These are phyloP conservation scores for Phytophthora pistaciae DNA, from an alignment of 352 stramenopile species.

Conservation along the genomic window DNA sequence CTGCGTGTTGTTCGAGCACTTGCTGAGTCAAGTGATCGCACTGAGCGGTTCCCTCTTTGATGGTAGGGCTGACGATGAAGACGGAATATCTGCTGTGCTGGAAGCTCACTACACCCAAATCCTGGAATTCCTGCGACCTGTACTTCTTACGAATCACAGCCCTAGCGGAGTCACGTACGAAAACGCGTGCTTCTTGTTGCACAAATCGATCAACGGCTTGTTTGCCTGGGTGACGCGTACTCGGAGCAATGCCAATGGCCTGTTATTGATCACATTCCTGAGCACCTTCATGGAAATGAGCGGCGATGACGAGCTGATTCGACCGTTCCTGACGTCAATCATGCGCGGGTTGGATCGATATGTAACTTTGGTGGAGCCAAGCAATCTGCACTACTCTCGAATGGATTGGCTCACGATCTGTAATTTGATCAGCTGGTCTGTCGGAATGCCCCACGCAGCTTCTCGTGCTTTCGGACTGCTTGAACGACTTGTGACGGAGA, in stretches of 20 bases:
- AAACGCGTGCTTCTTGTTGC: slow-evolving; percentile 65
- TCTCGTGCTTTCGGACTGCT: slow-evolving; percentile 68
- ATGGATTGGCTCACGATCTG: slow-evolving; percentile 73
- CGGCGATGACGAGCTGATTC: slow-evolving; percentile 64
- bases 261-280: slow-evolving; percentile 56
- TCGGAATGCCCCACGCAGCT: slow-evolving; percentile 49
- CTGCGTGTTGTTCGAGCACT: slow-evolving; percentile 76
- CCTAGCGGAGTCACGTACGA: slow-evolving; percentile 67
- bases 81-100: slow-evolving; percentile 55
- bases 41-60: slow-evolving; percentile 45
- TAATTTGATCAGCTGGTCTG: slow-evolving; percentile 70
- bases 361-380: slow-evolving; percentile 39
- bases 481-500: slow-evolving; percentile 62
- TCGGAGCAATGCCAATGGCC: slow-evolving; percentile 41
- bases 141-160: slow-evolving; percentile 46
- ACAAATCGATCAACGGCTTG: slow-evolving; percentile 71
- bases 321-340: slow-evolving; percentile 71
- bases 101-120: slow-evolving; percentile 63
- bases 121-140: slow-evolving; percentile 50
- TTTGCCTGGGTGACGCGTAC: slow-evolving; percentile 57
- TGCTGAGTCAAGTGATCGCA: slow-evolving; percentile 56
- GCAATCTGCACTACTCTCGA: slow-evolving; percentile 44
- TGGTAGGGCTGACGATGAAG: slow-evolving; percentile 44
- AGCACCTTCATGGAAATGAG: slow-evolving; percentile 66
- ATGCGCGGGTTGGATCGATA: slow-evolving; percentile 59